Conservation (phyloP, 208 protist genomes). For the Trypanosoma platydactyli region DNA sequence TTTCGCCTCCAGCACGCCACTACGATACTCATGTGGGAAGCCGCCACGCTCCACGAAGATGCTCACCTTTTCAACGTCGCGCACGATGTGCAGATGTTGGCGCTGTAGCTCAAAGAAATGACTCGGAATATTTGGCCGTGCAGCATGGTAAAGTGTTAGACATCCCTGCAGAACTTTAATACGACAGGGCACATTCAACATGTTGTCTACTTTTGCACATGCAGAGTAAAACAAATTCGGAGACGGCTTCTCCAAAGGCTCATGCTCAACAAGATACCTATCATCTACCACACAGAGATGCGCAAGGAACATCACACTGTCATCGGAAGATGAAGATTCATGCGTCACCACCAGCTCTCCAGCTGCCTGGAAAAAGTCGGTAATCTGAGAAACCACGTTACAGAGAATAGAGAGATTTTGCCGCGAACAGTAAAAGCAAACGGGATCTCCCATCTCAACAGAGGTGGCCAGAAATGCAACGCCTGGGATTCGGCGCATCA, state of each 20-base stretch:
- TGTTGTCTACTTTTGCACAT: neutral
- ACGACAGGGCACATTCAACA: neutral
- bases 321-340: neutral
- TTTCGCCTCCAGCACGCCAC: constrained; percentile 12
- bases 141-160: constrained; percentile 40
- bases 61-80: constrained; percentile 9
- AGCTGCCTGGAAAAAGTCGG: constrained; percentile 29
- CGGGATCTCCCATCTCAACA: constrained; percentile 4
- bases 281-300: constrained; percentile 19
- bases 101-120: constrained; percentile 35
- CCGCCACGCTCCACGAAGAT: constrained; percentile 22
- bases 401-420: constrained; percentile 41
- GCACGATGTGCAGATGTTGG: constrained; percentile 31
- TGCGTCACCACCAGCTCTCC: neutral
- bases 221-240: constrained; percentile 20
- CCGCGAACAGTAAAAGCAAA: constrained; percentile 27
- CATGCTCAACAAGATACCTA: constrained; percentile 10
- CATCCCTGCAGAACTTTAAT: constrained; percentile 34
- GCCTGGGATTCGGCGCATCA: constrained; percentile 25
- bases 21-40: constrained; percentile 18
- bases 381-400: constrained; percentile 33
- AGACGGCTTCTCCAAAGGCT: neutral
- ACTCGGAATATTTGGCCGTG: constrained; percentile 35
- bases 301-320: constrained; percentile 10
- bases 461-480: constrained; percentile 7